Percentiles rank a stretch among this genome's conserved stretches.
Evolutionary conservation across 1,139 yeast species (phyloP).

Genomic region (Pichia kudriavzevii): DNA sequence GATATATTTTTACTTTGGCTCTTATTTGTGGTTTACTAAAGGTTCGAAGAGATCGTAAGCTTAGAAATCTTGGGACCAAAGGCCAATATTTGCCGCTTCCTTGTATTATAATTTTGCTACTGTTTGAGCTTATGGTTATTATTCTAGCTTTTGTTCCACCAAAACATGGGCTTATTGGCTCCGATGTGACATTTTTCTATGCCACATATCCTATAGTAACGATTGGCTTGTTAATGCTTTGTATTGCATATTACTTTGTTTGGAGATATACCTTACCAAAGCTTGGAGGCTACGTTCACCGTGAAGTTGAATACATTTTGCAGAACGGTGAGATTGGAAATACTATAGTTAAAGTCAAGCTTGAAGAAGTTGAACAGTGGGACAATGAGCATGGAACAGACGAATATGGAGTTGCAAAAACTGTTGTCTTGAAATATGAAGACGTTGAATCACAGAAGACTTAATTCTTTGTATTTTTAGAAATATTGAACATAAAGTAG

Average conservation of each 20-base stretch:
- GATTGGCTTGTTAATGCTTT: slow-evolving; percentile 29
- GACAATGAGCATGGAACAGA: slow-evolving; percentile 21
- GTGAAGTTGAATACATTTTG: slow-evolving; percentile 29
- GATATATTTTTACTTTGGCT: slow-evolving; percentile 32
- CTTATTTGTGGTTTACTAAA: slow-evolving; percentile 33
- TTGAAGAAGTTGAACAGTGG: slow-evolving; percentile 30
- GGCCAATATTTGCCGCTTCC: slow-evolving; percentile 30
- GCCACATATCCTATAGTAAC: slow-evolving; percentile 27
- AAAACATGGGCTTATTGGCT: slow-evolving; percentile 30
- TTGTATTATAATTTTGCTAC: slow-evolving; percentile 27
- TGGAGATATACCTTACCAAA: slow-evolving; percentile 35
- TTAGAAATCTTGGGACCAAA: slow-evolving; percentile 30
- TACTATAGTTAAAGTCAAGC: slow-evolving; percentile 32
- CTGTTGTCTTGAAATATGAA: no score
- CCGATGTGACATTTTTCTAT: slow-evolving; percentile 32
- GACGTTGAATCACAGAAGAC: no score
- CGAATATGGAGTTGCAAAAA: slow-evolving; percentile 13
- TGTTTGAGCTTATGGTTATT: slow-evolving; percentile 32
- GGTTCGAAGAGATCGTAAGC: slow-evolving; percentile 32
- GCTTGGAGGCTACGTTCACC: slow-evolving; percentile 31
- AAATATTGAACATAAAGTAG: no score
- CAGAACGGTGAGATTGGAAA: slow-evolving; percentile 37
- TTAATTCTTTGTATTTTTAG: no score
- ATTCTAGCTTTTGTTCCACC: slow-evolving; percentile 39
- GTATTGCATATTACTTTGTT: slow-evolving; percentile 30